phyloP scores from a whole-genome alignment of 2,329 filamentous ascomycete genomes.

The Sporothrix dimorphospora region DNA sequence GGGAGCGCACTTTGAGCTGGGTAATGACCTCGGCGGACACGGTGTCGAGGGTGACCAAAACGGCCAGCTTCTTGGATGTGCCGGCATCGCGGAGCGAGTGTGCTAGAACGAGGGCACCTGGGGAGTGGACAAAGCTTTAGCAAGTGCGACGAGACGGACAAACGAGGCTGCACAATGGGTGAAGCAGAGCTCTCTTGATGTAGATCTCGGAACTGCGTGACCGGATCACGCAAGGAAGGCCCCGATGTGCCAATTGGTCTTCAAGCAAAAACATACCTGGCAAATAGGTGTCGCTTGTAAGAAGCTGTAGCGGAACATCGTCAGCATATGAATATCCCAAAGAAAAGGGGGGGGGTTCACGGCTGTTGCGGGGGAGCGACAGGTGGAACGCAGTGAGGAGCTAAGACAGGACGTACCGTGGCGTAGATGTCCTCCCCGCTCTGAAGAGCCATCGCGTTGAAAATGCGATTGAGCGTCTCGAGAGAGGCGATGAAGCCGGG shows the following conservation, averaged over 20 bases:
- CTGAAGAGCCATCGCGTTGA: conserved; percentile 45
- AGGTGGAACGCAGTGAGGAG: neutral
- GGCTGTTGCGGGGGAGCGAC: conserved; percentile 22
- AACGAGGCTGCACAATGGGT: neutral
- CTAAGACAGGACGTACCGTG: conserved; percentile 49
- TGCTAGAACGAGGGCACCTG: conserved; percentile 89
- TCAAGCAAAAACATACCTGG: conserved; percentile 66
- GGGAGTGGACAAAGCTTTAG: conserved; percentile 27
- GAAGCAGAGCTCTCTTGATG: neutral
- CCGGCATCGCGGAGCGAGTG: conserved; percentile 93
- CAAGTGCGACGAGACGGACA: conserved; percentile 18
- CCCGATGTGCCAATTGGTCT: neutral
- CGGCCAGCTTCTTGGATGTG: conserved; percentile 81
- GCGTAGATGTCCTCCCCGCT: conserved; percentile 58
- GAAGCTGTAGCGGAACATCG: conserved; percentile 63
- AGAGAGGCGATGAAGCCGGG: conserved; percentile 21
- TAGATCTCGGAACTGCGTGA: neutral
- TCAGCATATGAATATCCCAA: conserved; percentile 15
- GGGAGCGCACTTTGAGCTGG: conserved; percentile 70
- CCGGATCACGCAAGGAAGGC: neutral
- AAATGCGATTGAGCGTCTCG: conserved; percentile 26
- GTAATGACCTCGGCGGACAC: conserved; percentile 74
- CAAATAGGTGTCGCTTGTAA: conserved; percentile 89
- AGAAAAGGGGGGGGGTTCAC: neutral
- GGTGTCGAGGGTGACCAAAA: conserved; percentile 79